phyloP scores from a whole-genome alignment of 805 yeast genomes.

The Candida lessepsii region DNA sequence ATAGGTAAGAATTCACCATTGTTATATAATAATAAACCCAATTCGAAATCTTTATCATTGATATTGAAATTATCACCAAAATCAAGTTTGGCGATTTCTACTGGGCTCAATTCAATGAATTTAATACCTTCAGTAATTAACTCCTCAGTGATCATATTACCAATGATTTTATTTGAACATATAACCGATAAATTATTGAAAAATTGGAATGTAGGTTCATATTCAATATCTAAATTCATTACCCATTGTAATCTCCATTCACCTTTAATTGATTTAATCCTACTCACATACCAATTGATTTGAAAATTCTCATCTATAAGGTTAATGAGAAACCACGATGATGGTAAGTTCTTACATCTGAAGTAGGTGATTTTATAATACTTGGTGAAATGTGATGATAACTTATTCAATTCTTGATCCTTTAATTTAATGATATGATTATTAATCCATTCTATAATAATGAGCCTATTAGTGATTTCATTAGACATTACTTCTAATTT shows the following conservation, averaged over 20 bases:
- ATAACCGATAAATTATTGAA: conserved; percentile 39
- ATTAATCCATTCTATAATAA: conserved; percentile 69
- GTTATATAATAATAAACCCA: conserved; percentile 12
- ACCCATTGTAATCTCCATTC: conserved; percentile 58
- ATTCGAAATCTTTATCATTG: conserved; percentile 7
- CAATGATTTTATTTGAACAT: conserved; percentile 48
- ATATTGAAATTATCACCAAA: not conserved
- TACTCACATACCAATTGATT: conserved; percentile 52
- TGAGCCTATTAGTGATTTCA: conserved; percentile 55
- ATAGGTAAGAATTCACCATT: conserved; percentile 29
- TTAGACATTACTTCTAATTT: conserved; percentile 48
- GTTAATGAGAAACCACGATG: conserved; percentile 52
- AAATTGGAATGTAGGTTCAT: conserved; percentile 28
- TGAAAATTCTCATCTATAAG: conserved; percentile 37
- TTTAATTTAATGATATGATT: conserved; percentile 52
- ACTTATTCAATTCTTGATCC: conserved; percentile 44
- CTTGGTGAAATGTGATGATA: conserved; percentile 21
- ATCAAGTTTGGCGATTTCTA: not conserved
- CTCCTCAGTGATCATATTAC: conserved; percentile 54
- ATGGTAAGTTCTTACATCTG: conserved; percentile 54
- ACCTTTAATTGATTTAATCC: conserved; percentile 48
- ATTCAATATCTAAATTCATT: conserved; percentile 9
- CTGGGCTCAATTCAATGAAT: conserved; percentile 25
- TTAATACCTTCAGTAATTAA: conserved; percentile 39
- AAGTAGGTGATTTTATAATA: conserved; percentile 34